phyloP scores from a whole-genome alignment of 441 rosid genomes.

The Erodium texanum region DNA sequence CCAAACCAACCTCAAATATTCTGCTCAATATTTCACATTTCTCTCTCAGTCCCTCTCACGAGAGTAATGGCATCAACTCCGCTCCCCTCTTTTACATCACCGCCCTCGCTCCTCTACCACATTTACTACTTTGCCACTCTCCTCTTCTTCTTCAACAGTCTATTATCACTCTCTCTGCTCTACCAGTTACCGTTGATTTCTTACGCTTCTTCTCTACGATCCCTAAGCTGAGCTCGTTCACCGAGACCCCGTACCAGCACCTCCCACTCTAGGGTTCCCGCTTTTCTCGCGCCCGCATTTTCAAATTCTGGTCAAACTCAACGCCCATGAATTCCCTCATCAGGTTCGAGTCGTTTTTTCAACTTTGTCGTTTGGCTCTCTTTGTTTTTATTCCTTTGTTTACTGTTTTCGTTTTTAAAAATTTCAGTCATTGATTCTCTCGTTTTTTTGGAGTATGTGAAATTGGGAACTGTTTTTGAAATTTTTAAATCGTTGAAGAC shows the following conservation, averaged over 20 bases:
- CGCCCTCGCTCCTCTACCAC: slow-evolving; percentile 29
- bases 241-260: slow-evolving; percentile 3
- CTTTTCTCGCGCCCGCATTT: slow-evolving; percentile 20
- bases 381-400: neutral
- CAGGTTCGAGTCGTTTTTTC: slow-evolving; percentile 12
- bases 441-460: neutral
- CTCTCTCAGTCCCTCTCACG: neutral
- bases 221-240: neutral
- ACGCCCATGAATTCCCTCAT: too few relatives aligned
- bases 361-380: neutral
- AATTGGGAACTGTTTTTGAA: neutral
- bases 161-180: too few relatives aligned
- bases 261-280: slow-evolving; percentile 33
- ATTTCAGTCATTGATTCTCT: neutral
- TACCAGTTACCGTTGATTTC: too few relatives aligned
- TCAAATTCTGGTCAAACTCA: slow-evolving; percentile 24
- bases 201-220: too few relatives aligned
- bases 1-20: neutral
- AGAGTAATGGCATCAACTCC: slow-evolving; percentile 22
- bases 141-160: neutral
- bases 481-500: slow-evolving; percentile 12
- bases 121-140: slow-evolving; percentile 48
- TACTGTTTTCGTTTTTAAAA: neutral
- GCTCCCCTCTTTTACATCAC: neutral
- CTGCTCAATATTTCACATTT: neutral